Conservation (phyloP, 805 yeast species). For the Candida sithepensis region DNA sequence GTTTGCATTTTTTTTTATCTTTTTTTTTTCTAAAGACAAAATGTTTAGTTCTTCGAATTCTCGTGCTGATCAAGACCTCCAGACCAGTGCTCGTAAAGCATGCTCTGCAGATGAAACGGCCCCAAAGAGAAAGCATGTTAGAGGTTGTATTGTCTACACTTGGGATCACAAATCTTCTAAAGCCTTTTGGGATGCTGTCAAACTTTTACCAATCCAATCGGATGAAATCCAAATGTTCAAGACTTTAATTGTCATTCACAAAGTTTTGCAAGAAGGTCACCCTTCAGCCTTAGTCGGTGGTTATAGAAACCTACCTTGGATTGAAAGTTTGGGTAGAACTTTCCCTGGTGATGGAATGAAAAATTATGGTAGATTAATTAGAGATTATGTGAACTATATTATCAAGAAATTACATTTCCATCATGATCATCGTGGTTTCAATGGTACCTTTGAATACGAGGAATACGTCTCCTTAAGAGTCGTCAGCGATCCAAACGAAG, state of each 20-base stretch:
- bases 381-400: constrained; percentile 69
- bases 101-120: constrained; percentile 83
- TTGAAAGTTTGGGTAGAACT: constrained; percentile 65
- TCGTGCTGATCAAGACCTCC: constrained; percentile 38
- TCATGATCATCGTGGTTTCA: constrained; percentile 79
- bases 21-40: too few species aligned
- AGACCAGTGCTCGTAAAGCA: constrained; percentile 69
- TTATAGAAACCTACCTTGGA: constrained; percentile 71
- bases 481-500: constrained; percentile 92
- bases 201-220: constrained; percentile 71
- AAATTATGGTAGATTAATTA: constrained; percentile 69
- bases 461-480: constrained; percentile 86
- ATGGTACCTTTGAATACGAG: constrained; percentile 93
- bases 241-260: constrained; percentile 79
- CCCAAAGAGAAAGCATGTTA: constrained; percentile 92
- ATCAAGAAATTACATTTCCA: constrained; percentile 79
- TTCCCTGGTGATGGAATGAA: constrained; percentile 39
- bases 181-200: constrained; percentile 82
- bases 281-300: constrained; percentile 79
- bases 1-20: too few species aligned
- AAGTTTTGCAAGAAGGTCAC: constrained; percentile 98
- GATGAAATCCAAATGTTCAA: constrained; percentile 86
- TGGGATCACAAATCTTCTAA: constrained; percentile 90
- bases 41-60: constrained; percentile 22
- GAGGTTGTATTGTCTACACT: constrained; percentile 92